A percentile compares a stretch with the other conserved stretches of the same genome.
Evolutionary conservation across 2,329 filamentous ascomycete genomes (phyloP).

Genomic region (Monilinia fructigena): DNA sequence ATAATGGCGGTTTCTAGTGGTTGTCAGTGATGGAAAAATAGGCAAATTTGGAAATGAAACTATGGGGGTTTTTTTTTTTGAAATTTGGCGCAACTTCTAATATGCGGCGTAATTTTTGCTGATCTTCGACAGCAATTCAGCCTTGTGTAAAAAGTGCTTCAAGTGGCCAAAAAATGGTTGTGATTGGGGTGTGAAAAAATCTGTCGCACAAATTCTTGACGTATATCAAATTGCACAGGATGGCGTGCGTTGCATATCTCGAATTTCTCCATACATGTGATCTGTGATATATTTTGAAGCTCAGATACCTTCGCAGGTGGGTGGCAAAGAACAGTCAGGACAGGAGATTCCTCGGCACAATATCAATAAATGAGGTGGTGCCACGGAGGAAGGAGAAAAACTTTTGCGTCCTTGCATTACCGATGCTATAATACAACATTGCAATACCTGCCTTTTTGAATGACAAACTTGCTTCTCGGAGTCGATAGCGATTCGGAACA

Average conservation of each 20-base stretch:
- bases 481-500: not conserved
- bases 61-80: not conserved
- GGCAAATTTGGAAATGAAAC: not conserved
- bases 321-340: not conserved
- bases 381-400: not conserved
- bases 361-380: not conserved
- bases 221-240: not conserved
- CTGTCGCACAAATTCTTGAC: not conserved
- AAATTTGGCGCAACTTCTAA: not conserved
- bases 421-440: not conserved
- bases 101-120: not conserved
- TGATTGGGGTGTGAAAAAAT: not conserved
- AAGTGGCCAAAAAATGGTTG: not conserved
- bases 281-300: not conserved
- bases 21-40: not conserved
- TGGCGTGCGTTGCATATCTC: not conserved
- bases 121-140: not conserved
- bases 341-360: not conserved
- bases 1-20: not conserved
- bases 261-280: not conserved
- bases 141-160: not conserved
- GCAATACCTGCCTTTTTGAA: not conserved
- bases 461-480: not conserved
- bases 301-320: not conserved
- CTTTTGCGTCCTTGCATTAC: not conserved